phyloP scores from a whole-genome alignment of 1,284 basidiomycete species.

The Fomitopsis betulina region DNA sequence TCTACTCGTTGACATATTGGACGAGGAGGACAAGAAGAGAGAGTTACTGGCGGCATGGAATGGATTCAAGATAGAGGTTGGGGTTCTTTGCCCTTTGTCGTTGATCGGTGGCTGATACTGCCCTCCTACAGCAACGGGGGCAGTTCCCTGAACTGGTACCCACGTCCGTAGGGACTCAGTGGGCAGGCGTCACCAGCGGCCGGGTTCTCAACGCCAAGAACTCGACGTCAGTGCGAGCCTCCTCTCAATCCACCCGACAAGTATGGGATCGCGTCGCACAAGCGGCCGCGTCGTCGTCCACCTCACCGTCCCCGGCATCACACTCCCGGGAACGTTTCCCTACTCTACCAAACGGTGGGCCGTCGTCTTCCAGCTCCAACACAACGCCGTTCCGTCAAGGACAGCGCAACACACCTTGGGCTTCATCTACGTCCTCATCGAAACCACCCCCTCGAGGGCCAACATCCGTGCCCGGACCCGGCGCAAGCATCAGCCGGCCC shows the following conservation, averaged over 20 bases:
- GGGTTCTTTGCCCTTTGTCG: slow-evolving; percentile 13
- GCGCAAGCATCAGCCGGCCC: slow-evolving; percentile 24
- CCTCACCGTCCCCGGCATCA: slow-evolving; percentile 26
- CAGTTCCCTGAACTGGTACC: slow-evolving; percentile 80
- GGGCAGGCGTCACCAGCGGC: slow-evolving; percentile 75
- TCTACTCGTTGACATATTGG: slow-evolving; percentile 76
- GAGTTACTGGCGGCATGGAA: slow-evolving; percentile 79
- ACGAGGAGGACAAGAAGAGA: slow-evolving; percentile 81
- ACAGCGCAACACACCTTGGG: slow-evolving; percentile 57
- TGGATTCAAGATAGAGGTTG: slow-evolving; percentile 78
- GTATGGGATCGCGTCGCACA: slow-evolving; percentile 88
- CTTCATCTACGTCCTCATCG: slow-evolving; percentile 20
- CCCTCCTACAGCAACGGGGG: slow-evolving; percentile 61
- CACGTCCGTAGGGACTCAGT: slow-evolving; percentile 55
- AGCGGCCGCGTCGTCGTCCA: slow-evolving; percentile 62
- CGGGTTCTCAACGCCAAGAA: slow-evolving; percentile 83
- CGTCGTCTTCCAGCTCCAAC: slow-evolving; percentile 27
- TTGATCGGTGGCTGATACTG: background rate
- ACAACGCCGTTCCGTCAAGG: slow-evolving; percentile 38
- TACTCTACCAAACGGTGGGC: slow-evolving; percentile 29
- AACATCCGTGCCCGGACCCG: slow-evolving; percentile 25
- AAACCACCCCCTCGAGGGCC: slow-evolving; percentile 13
- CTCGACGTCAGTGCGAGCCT: slow-evolving; percentile 55
- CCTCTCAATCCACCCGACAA: slow-evolving; percentile 54
- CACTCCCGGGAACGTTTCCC: slow-evolving; percentile 42